Base-by-base conservation (phyloP, 2,329 filamentous ascomycete species). In the Lecanicillium sp. region DNA sequence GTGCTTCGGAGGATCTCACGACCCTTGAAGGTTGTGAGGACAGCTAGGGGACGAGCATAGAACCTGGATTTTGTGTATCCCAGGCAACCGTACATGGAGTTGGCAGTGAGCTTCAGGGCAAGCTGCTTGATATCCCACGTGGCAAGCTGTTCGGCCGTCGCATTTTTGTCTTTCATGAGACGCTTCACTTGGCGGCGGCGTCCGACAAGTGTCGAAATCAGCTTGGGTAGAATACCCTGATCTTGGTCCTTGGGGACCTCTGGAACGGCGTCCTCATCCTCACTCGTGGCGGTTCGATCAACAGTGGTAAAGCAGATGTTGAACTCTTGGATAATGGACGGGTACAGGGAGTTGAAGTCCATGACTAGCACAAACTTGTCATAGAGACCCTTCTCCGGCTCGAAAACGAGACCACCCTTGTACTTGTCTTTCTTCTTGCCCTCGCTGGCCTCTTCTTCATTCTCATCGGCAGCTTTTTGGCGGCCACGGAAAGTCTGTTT, bases 271-370 rank as follows among this genome's bases (percentile, higher is more conserved):
- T 97, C 90, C 45, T 95, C 89, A 42, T 93, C 86, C 35, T 90
- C 83, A 27, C 58, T 46, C 58, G 84, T 70, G 52, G 79, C 73
- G 33, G 79, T 74, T 57, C 93, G 78, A 52, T 97, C 87, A 6
- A 98, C 90, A 0, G 94, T 98, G 2, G 93, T 98, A 68, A 98
- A 98, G 73, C 94, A 98, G 58, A 98, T 98, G 68, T 98, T 98
- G 72, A 84, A 98, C 75, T 98, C 94, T 62, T 98, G 94, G 52
- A 98, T 98, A 61, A 98, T 97, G 62, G 89, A 96, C 26, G 93
- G 93, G 60, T 98, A 98, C 53, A 98, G 75, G 59, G 90, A 96
- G 77, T 98, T 98, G 75, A 98, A 98, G 74, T 98, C 93, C 94
- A 98, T 98, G 67, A 98, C 94, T 48, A 98, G 79, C 46, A 98